Evolutionary conservation across 768 basidiomycete species (phyloP).

Genomic region (Tubosaeta brunneosetosa): DNA sequence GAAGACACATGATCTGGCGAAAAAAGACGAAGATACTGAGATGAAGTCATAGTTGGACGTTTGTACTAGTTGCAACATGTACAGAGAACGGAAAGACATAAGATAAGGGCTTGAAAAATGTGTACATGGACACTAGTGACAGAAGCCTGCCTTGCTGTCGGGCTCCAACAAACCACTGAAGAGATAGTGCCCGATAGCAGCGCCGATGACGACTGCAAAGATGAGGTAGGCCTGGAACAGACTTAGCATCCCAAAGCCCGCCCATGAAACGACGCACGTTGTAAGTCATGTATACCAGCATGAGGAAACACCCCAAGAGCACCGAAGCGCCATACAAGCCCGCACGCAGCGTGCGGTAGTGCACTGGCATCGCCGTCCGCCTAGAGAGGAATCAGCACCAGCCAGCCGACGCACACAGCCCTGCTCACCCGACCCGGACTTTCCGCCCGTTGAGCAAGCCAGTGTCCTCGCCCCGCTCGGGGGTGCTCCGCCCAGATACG

Average conservation of each 20-base stretch:
- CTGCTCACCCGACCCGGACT: slow-evolving; percentile 44
- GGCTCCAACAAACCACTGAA: slow-evolving; percentile 65
- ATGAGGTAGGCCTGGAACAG: slow-evolving; percentile 75
- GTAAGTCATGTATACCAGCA: slow-evolving; percentile 97
- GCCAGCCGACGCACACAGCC: neutral
- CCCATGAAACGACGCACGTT: slow-evolving; percentile 53
- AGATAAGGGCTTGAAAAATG: neutral
- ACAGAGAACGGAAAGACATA: neutral
- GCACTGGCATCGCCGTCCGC: slow-evolving; percentile 1
- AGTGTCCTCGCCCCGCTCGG: slow-evolving; percentile 46
- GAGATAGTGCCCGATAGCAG: slow-evolving; percentile 76
- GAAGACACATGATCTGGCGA: slow-evolving; percentile 72
- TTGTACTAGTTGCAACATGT: slow-evolving; percentile 9
- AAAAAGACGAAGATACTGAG: slow-evolving; percentile 81
- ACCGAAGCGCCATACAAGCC: slow-evolving; percentile 69
- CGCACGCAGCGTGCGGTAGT: slow-evolving; percentile 56
- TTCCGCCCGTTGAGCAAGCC: slow-evolving; percentile 49
- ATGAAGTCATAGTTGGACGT: slow-evolving; percentile 50
- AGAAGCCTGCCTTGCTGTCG: slow-evolving; percentile 70
- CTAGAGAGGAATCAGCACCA: slow-evolving; percentile 38
- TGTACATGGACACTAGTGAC: slow-evolving; percentile 49
- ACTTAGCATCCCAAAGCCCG: neutral
- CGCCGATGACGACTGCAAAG: slow-evolving; percentile 73
- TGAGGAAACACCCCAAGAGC: slow-evolving; percentile 83
- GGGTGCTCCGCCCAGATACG: slow-evolving; percentile 32